Percentiles rank a stretch among this genome's conserved stretches.
Conservation (phyloP, 1,139 yeast species). For the Pneumocystis carinii region DNA sequence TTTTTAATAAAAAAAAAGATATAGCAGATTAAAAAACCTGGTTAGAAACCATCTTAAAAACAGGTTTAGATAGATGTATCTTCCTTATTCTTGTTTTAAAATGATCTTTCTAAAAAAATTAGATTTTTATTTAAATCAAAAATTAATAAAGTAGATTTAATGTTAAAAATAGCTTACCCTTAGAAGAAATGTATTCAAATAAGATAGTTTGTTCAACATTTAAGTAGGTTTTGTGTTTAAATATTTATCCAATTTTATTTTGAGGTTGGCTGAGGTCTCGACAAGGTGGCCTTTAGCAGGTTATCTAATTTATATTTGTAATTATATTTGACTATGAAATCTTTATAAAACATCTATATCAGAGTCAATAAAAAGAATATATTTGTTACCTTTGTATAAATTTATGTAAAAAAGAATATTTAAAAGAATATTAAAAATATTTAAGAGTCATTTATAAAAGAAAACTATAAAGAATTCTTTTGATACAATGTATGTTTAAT, state of each 20-base stretch:
- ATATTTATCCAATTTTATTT: neutral
- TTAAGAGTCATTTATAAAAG: neutral
- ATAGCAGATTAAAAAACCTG: neutral
- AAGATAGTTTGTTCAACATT: neutral
- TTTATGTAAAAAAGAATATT: neutral
- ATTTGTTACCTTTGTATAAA: neutral
- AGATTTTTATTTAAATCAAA: neutral
- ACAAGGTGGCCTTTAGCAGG: neutral
- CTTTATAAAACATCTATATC: neutral
- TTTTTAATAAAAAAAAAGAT: neutral
- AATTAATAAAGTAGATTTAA: neutral
- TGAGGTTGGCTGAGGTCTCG: neutral
- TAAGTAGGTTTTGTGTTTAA: neutral
- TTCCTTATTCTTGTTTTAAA: neutral
- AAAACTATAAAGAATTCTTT: neutral
- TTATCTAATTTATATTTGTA: neutral
- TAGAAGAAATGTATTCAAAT: neutral
- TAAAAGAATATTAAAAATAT: too few relatives aligned
- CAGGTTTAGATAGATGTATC: neutral
- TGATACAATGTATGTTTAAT: neutral
- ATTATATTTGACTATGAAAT: neutral
- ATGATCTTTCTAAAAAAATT: neutral
- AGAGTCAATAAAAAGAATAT: neutral
- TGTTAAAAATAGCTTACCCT: neutral
- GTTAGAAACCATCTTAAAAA: neutral